Conservation (phyloP, 768 basidiomycete genomes). For the Naganishia randhawae region DNA sequence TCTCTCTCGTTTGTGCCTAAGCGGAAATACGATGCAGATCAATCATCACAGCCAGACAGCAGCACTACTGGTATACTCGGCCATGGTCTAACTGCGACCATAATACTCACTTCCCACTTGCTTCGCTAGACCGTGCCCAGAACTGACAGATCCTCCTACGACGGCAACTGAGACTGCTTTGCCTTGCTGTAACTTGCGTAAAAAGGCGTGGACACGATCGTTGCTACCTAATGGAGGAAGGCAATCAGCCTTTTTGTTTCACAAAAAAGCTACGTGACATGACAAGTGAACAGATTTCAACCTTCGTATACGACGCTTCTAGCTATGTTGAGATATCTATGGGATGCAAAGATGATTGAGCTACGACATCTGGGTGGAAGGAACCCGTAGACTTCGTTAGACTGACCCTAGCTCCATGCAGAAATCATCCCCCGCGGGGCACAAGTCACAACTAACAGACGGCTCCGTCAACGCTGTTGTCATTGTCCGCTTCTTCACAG, state of each 20-base stretch:
- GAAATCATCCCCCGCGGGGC: slow-evolving; percentile 3
- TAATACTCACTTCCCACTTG: not conserved
- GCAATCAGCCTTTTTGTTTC: not conserved
- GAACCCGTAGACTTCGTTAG: no score
- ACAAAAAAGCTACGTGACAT: no score
- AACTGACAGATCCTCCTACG: slow-evolving; percentile 14
- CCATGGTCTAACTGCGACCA: not conserved
- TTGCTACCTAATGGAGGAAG: not conserved
- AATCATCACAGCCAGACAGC: not conserved
- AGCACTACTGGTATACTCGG: not conserved
- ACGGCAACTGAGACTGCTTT: slow-evolving; percentile 1
- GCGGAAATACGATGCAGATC: not conserved
- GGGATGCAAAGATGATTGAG: not conserved
- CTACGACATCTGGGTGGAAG: not conserved
- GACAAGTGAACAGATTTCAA: no score
- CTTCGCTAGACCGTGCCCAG: slow-evolving; percentile 1
- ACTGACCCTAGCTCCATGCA: slow-evolving; percentile 6
- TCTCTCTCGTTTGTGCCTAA: not conserved
- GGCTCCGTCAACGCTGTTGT: slow-evolving; percentile 1
- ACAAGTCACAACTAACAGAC: not conserved
- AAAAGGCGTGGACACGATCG: not conserved
- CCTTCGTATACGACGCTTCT: slow-evolving; percentile 10
- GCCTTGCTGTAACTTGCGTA: slow-evolving; percentile 1
- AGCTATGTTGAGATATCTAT: slow-evolving; percentile 15
- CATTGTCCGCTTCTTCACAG: not conserved